Conservation (phyloP, 208 protist genomes). For the Novymonas esmeraldas region DNA sequence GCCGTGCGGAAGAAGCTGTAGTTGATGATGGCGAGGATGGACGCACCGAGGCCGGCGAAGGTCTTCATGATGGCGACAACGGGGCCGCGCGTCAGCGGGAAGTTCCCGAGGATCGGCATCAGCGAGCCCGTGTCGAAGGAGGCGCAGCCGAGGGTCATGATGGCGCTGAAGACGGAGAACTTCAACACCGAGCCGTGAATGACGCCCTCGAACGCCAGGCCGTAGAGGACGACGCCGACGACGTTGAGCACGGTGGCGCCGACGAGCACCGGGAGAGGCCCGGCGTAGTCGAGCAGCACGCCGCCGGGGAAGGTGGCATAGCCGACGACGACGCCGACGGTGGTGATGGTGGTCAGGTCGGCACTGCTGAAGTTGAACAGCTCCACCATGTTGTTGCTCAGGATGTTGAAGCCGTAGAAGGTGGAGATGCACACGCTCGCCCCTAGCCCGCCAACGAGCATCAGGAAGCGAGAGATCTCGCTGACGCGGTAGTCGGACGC, state of each 20-base stretch:
- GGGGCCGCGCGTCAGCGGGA: conserved; percentile 46
- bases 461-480: conserved; percentile 55
- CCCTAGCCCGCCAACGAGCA: conserved; percentile 48
- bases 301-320: conserved; percentile 50
- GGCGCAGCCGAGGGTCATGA: conserved; percentile 60
- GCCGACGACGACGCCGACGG: conserved; percentile 43
- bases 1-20: conserved; percentile 49
- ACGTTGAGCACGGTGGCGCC: conserved; percentile 18
- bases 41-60: conserved; percentile 49
- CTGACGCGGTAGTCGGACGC: conserved; percentile 42
- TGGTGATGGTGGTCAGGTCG: conserved; percentile 61
- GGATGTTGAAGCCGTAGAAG: conserved; percentile 70
- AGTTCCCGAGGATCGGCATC: conserved; percentile 65
- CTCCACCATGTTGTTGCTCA: conserved; percentile 50
- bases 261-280: conserved; percentile 35
- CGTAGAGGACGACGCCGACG: conserved; percentile 49
- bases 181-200: conserved; percentile 33
- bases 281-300: conserved; percentile 63
- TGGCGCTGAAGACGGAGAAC: conserved; percentile 56
- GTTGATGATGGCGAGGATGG: conserved; percentile 43
- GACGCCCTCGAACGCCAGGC: conserved; percentile 44
- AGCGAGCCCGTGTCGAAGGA: conserved; percentile 63
- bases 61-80: conserved; percentile 65
- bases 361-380: conserved; percentile 38
- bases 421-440: conserved; percentile 43